A percentile compares a stretch with the other conserved stretches of the same genome.
Evolutionary conservation across 1,284 basidiomycete genomes (phyloP).

Genomic region (Xanthoconium separans): DNA sequence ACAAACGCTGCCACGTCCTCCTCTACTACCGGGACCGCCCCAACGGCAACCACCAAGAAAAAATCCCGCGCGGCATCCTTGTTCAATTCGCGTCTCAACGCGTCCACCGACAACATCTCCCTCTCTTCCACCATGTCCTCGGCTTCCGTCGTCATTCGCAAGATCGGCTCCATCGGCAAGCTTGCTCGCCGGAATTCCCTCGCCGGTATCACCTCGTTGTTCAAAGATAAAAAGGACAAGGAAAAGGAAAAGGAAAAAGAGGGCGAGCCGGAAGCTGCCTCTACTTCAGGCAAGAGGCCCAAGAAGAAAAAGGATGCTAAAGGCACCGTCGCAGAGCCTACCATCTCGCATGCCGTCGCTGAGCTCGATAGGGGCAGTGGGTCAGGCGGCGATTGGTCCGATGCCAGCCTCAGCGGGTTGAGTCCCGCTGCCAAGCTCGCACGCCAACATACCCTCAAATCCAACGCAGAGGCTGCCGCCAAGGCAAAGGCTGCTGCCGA

Average conservation of each 20-base stretch:
- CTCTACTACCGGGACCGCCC: slow-evolving; percentile 7
- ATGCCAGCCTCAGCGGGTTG: slow-evolving; percentile 68
- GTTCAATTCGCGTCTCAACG: slow-evolving; percentile 91
- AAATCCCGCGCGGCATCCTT: slow-evolving; percentile 67
- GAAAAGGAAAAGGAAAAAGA: slow-evolving; percentile 52
- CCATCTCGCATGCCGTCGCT: slow-evolving; percentile 81
- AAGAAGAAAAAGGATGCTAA: slow-evolving; percentile 59
- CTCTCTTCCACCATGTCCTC: slow-evolving; percentile 95
- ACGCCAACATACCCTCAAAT: slow-evolving; percentile 84
- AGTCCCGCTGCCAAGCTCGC: slow-evolving; percentile 93
- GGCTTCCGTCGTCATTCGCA: slow-evolving; percentile 96
- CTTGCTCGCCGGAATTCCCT: slow-evolving; percentile 89
- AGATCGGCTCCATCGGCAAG: slow-evolving; percentile 91
- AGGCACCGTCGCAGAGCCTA: slow-evolving; percentile 66
- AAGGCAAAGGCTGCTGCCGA: slow-evolving; percentile 60
- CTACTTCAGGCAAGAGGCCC: slow-evolving; percentile 42
- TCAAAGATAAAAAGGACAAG: slow-evolving; percentile 89
- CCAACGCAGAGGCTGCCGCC: slow-evolving; percentile 79
- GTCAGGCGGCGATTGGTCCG: slow-evolving; percentile 49
- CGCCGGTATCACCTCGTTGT: slow-evolving; percentile 90
- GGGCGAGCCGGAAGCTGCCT: slow-evolving; percentile 43
- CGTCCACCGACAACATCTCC: slow-evolving; percentile 96
- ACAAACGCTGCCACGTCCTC: slow-evolving; percentile 8
- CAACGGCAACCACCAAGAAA: slow-evolving; percentile 52
- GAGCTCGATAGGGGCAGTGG: slow-evolving; percentile 71